Evolutionary conservation across 805 yeast genomes (phyloP).

Genomic region (Starmerella roubikii): DNA sequence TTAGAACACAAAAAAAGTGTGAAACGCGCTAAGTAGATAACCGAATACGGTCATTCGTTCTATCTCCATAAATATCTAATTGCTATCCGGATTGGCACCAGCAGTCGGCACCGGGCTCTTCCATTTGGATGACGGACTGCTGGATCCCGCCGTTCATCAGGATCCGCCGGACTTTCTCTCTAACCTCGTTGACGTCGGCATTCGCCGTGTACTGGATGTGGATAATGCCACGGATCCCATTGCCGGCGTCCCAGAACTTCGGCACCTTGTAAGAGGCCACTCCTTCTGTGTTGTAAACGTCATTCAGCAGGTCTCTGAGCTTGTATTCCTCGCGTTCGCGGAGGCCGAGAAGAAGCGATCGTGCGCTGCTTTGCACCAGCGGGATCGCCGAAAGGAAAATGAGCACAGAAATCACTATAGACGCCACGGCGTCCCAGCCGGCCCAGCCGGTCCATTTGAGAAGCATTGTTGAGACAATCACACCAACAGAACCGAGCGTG

Average conservation of each 20-base stretch:
- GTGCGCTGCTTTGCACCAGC: conserved; percentile 65
- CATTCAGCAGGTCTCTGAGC: conserved; percentile 52
- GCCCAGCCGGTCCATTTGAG: conserved; percentile 58
- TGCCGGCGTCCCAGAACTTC: conserved; percentile 68
- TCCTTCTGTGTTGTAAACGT: conserved; percentile 58
- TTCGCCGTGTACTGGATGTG: conserved; percentile 63
- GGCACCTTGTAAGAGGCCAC: conserved; percentile 79
- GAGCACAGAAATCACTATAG: conserved; percentile 69
- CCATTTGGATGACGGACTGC: conserved; percentile 53
- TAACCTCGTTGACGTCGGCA: conserved; percentile 47
- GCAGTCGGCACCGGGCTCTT: conserved; percentile 46
- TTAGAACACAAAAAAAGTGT: not conserved
- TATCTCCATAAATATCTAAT: no score
- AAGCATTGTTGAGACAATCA: conserved; percentile 74
- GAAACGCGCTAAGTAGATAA: no score
- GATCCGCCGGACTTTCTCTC: conserved; percentile 44
- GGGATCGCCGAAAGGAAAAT: conserved; percentile 78
- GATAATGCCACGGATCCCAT: conserved; percentile 53
- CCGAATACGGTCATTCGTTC: no score
- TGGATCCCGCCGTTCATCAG: conserved; percentile 39
- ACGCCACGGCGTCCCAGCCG: conserved; percentile 86
- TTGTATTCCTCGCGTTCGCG: conserved; percentile 44
- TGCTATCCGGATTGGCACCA: conserved; percentile 40
- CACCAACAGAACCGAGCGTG: conserved; percentile 93
- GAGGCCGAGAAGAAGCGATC: conserved; percentile 52